phyloP scores from a whole-genome alignment of 805 yeast species.

The Grigorovia humatica region DNA sequence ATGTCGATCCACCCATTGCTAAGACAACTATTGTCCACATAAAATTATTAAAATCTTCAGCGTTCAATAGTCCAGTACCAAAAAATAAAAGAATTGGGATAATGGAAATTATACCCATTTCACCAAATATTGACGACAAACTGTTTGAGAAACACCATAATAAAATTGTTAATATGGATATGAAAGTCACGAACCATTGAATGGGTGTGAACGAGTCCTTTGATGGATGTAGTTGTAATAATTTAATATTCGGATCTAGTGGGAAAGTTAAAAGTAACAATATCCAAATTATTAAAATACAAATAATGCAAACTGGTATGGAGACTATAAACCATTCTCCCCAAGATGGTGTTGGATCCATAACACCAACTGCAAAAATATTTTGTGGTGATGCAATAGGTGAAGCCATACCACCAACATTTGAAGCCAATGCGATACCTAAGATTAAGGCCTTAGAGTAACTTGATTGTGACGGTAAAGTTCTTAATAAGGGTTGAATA shows the following conservation, averaged over 20 bases:
- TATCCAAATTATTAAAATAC: slow-evolving; percentile 62
- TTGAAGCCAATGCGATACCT: slow-evolving; percentile 88
- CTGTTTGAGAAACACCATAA: slow-evolving; percentile 86
- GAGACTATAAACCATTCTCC: slow-evolving; percentile 87
- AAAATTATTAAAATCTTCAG: slow-evolving; percentile 90
- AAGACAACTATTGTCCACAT: slow-evolving; percentile 92
- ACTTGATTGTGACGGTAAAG: slow-evolving; percentile 65
- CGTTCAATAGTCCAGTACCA: slow-evolving; percentile 77
- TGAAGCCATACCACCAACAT: slow-evolving; percentile 93
- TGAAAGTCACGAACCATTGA: slow-evolving; percentile 66
- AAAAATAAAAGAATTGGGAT: slow-evolving; percentile 85
- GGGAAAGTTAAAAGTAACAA: slow-evolving; percentile 58
- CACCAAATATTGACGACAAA: slow-evolving; percentile 69
- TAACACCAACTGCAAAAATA: slow-evolving; percentile 77
- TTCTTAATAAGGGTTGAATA: slow-evolving; percentile 79
- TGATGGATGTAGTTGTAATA: slow-evolving; percentile 35
- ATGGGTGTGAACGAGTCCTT: slow-evolving; percentile 59
- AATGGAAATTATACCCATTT: slow-evolving; percentile 92
- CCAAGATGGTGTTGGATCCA: slow-evolving; percentile 84
- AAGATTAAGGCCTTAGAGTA: slow-evolving; percentile 77
- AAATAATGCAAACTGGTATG: slow-evolving; percentile 62
- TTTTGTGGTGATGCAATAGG: slow-evolving; percentile 97
- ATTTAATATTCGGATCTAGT: slow-evolving; percentile 40
- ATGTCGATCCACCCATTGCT: slow-evolving; percentile 96
- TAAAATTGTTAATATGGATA: slow-evolving; percentile 61